Evolutionary conservation across 495 filamentous ascomycete species (phyloP), one percentile per base, ranked within the genome.

Genomic region (Neurospora sp.): DNA sequence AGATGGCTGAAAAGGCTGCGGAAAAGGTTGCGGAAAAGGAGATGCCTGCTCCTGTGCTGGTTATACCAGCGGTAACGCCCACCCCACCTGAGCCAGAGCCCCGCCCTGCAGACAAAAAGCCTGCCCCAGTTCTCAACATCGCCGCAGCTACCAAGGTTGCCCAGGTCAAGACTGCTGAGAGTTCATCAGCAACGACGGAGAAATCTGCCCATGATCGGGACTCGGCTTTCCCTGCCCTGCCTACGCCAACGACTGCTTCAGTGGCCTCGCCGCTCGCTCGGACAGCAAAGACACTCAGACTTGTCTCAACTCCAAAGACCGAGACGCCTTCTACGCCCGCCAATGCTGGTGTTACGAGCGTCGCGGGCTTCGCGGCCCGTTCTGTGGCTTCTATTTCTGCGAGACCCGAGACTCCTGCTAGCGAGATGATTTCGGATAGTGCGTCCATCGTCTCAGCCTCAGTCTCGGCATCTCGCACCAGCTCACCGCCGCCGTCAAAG

Each of bases 401-500:
- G 73, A 84, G 89, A 36, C 92, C 94, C n/a, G 90, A 89, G 54
- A 96, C 94, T 1, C 93, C 94, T 4, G 89, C 82, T 8, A 92
- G 91, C 74, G 94, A 96, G 74, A 79, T 89, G 5, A 87, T 92
- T 31, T 94, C 91, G 1, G 94, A 97, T 74, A 93, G 85, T 73
- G 92, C 92, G 34, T 90, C 89, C 6, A 86, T 92, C 45, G 89
- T 92, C 3, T 95, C 94, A 11, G 88, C 90, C 2, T 93, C 93
- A 5, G 85, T 92, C 21, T 97, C 94, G n/a, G 88, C 82, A 24
- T 87, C 85, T 24, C 81, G 94, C 48, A 90, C 93, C 9, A 94
- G 88, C 78, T 97, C 94, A 17, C 94, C 94, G n/a, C 91, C 92
- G 0, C 85, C 88, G 2, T 82, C 84, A 34, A 92, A 88, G 76